Base-by-base conservation (phyloP, 495 filamentous ascomycete genomes). In the Echria macrotheca region DNA sequence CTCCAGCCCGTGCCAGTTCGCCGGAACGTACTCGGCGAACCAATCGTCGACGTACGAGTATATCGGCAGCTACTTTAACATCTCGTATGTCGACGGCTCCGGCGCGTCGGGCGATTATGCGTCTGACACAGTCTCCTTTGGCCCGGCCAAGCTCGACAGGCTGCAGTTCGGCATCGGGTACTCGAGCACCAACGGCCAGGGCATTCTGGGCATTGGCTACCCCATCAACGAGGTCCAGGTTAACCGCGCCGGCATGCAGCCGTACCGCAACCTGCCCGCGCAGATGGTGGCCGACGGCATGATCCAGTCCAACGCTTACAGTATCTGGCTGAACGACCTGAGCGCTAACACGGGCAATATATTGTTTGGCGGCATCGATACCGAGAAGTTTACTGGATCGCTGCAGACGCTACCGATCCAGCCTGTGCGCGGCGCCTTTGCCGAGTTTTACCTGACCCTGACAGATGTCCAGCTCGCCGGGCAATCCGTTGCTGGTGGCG, bases 161-260 rank as follows among this genome's bases (percentile, higher is more conserved):
- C 74, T 96, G 33, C 89, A 96, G 63, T 93, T 97, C 63, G 93
- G 91, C 15, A 74, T 96, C 54, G 93, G 89, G 4, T 90, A 89
- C 63, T 59, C 66, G 1, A 90, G 87, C 32, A 75, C 69, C 17
- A 88, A 87, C 35, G 44, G 59, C 48, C 82, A 90, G 66, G 89
- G 89, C 29, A 91, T 98, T 19, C 70, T 98, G 38, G 93, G 93
- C 25, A 87, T 98, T 53, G 91, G 91, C n/a, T 96, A 96, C 57
- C 53, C 76, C 1, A 58, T 79, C 38, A 90, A 96, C 59, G 91
- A 96, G 64, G 89, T 86, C 5, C 81, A 86, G 50, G 83, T 86
- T 53, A 77, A 78, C 45, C 70, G 78, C 28, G 76, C 79, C 21
- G 73, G 75, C 2, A 67, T 73, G 48, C 46, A 66, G 10, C 43